Evolutionary conservation across 352 stramenopile species (phyloP).

Genomic region (Pythium scleroteichum): DNA sequence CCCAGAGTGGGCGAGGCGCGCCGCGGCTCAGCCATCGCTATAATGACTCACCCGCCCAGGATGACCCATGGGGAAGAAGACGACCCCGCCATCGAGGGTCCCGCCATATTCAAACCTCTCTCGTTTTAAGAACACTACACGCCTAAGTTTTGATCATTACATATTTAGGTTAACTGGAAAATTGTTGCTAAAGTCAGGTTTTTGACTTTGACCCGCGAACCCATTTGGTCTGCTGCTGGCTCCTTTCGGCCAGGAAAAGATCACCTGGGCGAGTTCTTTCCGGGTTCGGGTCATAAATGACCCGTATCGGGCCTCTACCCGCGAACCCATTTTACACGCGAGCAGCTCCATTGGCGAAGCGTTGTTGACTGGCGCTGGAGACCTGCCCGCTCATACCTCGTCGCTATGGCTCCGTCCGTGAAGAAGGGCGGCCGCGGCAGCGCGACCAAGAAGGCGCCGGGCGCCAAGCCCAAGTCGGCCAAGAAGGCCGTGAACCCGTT

Average conservation of each 20-base stretch:
- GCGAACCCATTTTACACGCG: conserved; percentile 15
- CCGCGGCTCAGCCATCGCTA: background rate
- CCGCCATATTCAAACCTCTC: conserved; percentile 22
- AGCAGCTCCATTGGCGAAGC: conserved; percentile 22
- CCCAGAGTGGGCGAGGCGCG: background rate
- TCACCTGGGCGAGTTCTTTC: background rate
- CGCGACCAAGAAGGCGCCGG: conserved; percentile 14
- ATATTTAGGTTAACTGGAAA: too few relatives aligned
- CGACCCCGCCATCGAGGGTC: conserved; percentile 22
- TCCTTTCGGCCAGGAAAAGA: background rate
- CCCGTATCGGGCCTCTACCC: conserved; percentile 5
- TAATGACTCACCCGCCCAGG: background rate
- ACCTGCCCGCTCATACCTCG: background rate
- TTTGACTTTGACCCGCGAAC: conserved; percentile 26
- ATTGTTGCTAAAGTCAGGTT: conserved; percentile 20
- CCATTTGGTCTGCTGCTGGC: conserved; percentile 18
- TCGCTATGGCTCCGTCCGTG: conserved; percentile 5
- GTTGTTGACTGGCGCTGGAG: conserved; percentile 21
- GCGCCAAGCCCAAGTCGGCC: conserved; percentile 22
- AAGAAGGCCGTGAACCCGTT: conserved; percentile 80
- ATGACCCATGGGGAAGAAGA: background rate
- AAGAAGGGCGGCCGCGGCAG: conserved; percentile 16
- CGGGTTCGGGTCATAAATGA: background rate
- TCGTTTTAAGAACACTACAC: conserved; percentile 13
- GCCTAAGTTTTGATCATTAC: too few relatives aligned